Conservation (phyloP, 176 grass and related monocot genomes). For the Oryza coarctata region DNA sequence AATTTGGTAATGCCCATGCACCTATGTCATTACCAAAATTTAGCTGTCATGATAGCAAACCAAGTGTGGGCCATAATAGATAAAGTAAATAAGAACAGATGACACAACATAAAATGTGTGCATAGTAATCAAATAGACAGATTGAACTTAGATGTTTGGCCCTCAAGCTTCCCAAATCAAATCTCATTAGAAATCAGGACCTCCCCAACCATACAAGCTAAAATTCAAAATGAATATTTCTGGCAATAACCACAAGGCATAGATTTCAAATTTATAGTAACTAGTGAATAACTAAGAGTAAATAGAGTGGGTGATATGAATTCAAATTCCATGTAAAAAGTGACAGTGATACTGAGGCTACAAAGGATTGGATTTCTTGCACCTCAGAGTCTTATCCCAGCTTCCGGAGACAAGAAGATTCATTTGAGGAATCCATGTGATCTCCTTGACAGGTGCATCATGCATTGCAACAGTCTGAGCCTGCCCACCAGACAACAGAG, state of each 20-base stretch:
- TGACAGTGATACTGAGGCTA: not conserved
- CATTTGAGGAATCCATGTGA: slow-evolving; percentile 89
- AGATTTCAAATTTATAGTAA: not conserved
- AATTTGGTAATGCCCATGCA: not conserved
- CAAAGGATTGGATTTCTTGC: not conserved
- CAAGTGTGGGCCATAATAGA: not conserved
- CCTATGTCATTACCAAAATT: not conserved
- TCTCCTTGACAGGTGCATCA: slow-evolving; percentile 81
- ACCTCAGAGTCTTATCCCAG: slow-evolving; percentile 95
- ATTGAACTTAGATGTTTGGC: not conserved
- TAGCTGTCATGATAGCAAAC: not conserved
- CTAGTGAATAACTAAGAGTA: not conserved
- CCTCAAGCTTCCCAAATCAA: not conserved
- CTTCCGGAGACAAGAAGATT: slow-evolving; percentile 89
- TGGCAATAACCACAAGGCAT: not conserved
- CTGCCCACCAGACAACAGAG: slow-evolving; percentile 78
- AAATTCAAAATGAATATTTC: not conserved
- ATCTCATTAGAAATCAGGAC: not conserved
- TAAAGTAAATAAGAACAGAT: too few species aligned
- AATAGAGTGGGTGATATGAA: not conserved
- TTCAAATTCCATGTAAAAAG: slow-evolving; percentile 1
- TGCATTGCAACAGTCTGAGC: slow-evolving; percentile 77
- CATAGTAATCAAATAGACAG: not conserved
- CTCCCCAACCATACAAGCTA: not conserved
- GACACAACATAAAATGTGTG: not conserved